These are phyloP conservation scores for Globisporangium takayamanum DNA, from an alignment of 352 stramenopile species.

Conservation along the genomic window DNA sequence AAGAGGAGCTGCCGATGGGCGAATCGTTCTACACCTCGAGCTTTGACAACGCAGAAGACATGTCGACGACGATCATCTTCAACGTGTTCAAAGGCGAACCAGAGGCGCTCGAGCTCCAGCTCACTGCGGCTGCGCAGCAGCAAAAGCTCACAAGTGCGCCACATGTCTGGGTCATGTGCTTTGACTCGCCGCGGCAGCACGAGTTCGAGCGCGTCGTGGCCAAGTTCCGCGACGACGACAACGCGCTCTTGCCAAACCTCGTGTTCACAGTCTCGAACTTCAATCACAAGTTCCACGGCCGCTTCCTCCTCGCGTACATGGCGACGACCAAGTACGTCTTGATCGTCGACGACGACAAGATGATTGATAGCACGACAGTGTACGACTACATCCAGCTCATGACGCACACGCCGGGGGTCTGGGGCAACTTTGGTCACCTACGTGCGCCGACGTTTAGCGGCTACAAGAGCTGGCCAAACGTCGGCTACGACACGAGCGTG, in stretches of 20 bases:
- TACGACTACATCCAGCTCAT: constrained; percentile 39
- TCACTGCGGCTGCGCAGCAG: constrained; percentile 28
- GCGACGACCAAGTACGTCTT: constrained; percentile 46
- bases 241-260: constrained; percentile 13
- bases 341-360: constrained; percentile 43
- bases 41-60: constrained; percentile 23
- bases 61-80: constrained; percentile 69
- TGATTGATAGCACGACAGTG: constrained; percentile 36
- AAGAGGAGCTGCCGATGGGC: constrained; percentile 26
- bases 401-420: constrained; percentile 29
- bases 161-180: constrained; percentile 62
- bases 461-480: constrained; percentile 48
- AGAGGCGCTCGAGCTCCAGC: constrained; percentile 35
- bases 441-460: constrained; percentile 29
- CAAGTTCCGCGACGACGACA: constrained; percentile 18
- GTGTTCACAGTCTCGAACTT: constrained; percentile 43
- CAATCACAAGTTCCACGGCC: constrained; percentile 49
- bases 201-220: constrained; percentile 37
- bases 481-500: constrained; percentile 21
- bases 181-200: constrained; percentile 35
- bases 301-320: constrained; percentile 50
- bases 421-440: constrained; percentile 47
- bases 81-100: constrained; percentile 57
- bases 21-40: constrained; percentile 40
- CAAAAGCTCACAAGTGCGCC: constrained; percentile 25